These are phyloP conservation scores for Hanseniaspora jakobsenii DNA, from an alignment of 805 yeast genomes.

Conservation along the genomic window DNA sequence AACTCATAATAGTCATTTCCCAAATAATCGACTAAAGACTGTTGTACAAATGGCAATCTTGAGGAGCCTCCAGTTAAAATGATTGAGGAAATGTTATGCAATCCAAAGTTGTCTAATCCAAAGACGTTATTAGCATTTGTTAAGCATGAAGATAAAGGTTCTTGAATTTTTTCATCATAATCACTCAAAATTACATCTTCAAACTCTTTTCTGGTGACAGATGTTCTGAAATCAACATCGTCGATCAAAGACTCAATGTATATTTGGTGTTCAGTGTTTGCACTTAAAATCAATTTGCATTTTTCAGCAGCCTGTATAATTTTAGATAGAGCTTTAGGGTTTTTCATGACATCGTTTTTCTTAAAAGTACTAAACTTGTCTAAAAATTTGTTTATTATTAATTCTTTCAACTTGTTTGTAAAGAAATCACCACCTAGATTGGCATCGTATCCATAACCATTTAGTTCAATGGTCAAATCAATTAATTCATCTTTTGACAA, in stretches of 20 bases:
- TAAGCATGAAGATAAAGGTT: slow-evolving; percentile 37
- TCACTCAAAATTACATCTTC: slow-evolving; percentile 31
- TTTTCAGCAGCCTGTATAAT: slow-evolving; percentile 77
- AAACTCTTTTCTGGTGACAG: slow-evolving; percentile 67
- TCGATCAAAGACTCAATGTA: slow-evolving; percentile 62
- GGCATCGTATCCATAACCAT: slow-evolving; percentile 60
- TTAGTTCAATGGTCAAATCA: slow-evolving; percentile 43
- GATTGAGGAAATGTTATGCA: slow-evolving; percentile 45
- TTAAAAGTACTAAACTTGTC: slow-evolving; percentile 9
- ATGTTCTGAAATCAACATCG: slow-evolving; percentile 61
- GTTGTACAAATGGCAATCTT: slow-evolving; percentile 78
- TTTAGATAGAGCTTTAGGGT: slow-evolving; percentile 50
- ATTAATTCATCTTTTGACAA: slow-evolving; percentile 4
- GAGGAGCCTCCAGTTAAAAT: slow-evolving; percentile 84
- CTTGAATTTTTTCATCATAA: slow-evolving; percentile 28
- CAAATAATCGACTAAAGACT: slow-evolving; percentile 39
- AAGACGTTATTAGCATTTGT: slow-evolving; percentile 47
- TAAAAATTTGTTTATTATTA: slow-evolving; percentile 50
- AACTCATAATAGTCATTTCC: slow-evolving; percentile 37
- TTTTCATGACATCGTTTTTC: slow-evolving; percentile 28
- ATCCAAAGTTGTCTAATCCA: slow-evolving; percentile 12
- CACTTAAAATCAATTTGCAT: slow-evolving; percentile 76
- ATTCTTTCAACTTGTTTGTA: slow-evolving; percentile 50
- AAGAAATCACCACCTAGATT: slow-evolving; percentile 64
- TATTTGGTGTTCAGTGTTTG: slow-evolving; percentile 67